Percentiles rank a stretch among this genome's conserved stretches.
phyloP scores from a whole-genome alignment of 768 basidiomycete species.

The Neoboletus subvelutipes region DNA sequence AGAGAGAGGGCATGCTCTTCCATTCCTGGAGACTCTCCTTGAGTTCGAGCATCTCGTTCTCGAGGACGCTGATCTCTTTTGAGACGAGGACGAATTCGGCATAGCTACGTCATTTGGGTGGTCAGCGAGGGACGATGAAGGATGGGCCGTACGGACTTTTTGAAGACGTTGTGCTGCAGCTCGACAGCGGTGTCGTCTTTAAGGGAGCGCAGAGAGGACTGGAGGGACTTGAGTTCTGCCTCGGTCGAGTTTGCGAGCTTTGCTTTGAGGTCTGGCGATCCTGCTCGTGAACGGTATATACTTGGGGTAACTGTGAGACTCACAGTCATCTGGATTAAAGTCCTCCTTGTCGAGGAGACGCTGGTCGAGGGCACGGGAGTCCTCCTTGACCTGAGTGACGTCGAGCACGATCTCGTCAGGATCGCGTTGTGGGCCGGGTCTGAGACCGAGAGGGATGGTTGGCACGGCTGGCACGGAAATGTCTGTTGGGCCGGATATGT shows the following conservation, averaged over 20 bases:
- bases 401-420: slow-evolving; percentile 52
- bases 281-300: no score
- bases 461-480: slow-evolving; percentile 57
- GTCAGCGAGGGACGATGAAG: slow-evolving; percentile 7
- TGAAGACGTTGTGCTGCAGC: slow-evolving; percentile 90
- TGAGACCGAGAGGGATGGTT: slow-evolving; percentile 47
- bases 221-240: slow-evolving; percentile 71
- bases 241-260: slow-evolving; percentile 90
- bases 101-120: slow-evolving; percentile 55
- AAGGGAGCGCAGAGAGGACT: slow-evolving; percentile 68
- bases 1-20: slow-evolving; percentile 90
- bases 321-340: slow-evolving; percentile 89
- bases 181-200: slow-evolving; percentile 76
- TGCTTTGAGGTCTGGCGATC: slow-evolving; percentile 63
- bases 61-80: slow-evolving; percentile 93
- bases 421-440: slow-evolving; percentile 36
- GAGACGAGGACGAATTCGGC: slow-evolving; percentile 96
- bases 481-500: slow-evolving; percentile 72
- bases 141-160: slow-evolving; percentile 58
- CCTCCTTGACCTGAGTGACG: slow-evolving; percentile 44
- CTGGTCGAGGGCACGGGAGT: slow-evolving; percentile 58
- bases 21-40: slow-evolving; percentile 93
- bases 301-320: slow-evolving; percentile 32
- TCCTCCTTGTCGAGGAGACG: slow-evolving; percentile 68
- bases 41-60: slow-evolving; percentile 97